Conservation (phyloP, 1,284 basidiomycete species). For the Vanrija sp. region DNA sequence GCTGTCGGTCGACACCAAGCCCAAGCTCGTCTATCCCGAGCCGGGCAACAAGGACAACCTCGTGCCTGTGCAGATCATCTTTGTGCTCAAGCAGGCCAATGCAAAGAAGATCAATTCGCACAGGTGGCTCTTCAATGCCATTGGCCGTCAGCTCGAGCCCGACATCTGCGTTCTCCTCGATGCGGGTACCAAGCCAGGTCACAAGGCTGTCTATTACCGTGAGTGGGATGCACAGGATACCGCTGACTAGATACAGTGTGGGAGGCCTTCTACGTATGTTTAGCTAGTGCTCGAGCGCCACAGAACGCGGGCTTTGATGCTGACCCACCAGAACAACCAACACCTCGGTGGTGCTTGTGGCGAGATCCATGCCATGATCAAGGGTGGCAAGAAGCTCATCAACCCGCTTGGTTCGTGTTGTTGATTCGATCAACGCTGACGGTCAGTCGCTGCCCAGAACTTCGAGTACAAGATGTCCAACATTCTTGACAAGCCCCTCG, state of each 20-base stretch:
- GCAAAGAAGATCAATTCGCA: conserved; percentile 92
- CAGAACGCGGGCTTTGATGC: neutral
- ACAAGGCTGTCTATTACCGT: conserved; percentile 90
- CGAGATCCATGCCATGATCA: conserved; percentile 92
- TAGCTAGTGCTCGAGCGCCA: neutral
- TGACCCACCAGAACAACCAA: conserved; percentile 46
- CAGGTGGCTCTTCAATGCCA: conserved; percentile 96
- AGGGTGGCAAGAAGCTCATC: conserved; percentile 82
- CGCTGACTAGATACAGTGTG: conserved; percentile 56
- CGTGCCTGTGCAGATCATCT: conserved; percentile 89
- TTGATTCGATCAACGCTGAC: neutral
- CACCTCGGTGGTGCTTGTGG: conserved; percentile 79
- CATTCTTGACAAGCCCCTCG: conserved; percentile 81
- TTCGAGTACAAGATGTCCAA: conserved; percentile 99
- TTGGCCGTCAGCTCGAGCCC: conserved; percentile 80
- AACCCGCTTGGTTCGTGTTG: conserved; percentile 66
- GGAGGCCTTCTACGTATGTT: conserved; percentile 62
- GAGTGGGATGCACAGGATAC: conserved; percentile 11
- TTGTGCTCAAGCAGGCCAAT: conserved; percentile 94
- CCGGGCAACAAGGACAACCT: conserved; percentile 84
- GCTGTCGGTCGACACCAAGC: conserved; percentile 82
- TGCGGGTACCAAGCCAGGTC: conserved; percentile 92
- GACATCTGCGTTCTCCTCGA: conserved; percentile 87
- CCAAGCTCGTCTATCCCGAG: conserved; percentile 84
- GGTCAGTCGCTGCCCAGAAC: conserved; percentile 77